Conservation (phyloP, 2,329 filamentous ascomycete genomes). For the Penicillium sp. region DNA sequence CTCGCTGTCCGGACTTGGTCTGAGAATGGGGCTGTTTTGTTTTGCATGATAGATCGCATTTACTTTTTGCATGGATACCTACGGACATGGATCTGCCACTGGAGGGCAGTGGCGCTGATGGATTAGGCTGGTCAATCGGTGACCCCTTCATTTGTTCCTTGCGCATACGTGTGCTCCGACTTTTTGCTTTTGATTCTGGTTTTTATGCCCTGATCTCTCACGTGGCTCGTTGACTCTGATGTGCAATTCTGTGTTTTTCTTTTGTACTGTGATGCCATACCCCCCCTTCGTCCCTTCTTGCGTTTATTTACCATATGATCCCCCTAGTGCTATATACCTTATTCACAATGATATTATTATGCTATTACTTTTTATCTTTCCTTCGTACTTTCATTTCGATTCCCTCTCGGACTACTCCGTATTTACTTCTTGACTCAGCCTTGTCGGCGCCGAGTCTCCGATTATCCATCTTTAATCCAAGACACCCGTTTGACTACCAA, state of each 20-base stretch:
- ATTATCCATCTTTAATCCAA: neutral
- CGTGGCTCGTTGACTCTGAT: slow-evolving; percentile 1
- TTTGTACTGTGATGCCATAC: slow-evolving; percentile 10
- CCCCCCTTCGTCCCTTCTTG: slow-evolving; percentile 9
- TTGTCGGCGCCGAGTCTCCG: neutral
- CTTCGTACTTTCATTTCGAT: no score
- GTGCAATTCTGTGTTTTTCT: neutral
- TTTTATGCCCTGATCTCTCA: slow-evolving; percentile 5
- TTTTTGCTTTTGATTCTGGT: slow-evolving; percentile 1
- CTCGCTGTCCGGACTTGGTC: neutral
- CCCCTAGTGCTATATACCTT: slow-evolving; percentile 6
- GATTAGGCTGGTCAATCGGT: slow-evolving; percentile 21
- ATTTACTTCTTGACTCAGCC: neutral
- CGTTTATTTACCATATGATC: slow-evolving; percentile 3
- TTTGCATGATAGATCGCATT: slow-evolving; percentile 23
- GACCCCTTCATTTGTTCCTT: slow-evolving; percentile 11
- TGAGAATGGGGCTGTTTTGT: neutral
- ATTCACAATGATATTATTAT: slow-evolving; percentile 6
- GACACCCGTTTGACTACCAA: neutral
- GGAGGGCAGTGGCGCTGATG: slow-evolving; percentile 26
- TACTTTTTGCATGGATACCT: slow-evolving; percentile 24
- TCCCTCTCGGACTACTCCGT: neutral
- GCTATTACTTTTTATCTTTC: neutral
- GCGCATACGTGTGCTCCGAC: slow-evolving; percentile 15
- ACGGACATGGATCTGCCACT: slow-evolving; percentile 27